Percentiles rank a stretch among this genome's conserved stretches.
phyloP scores from a whole-genome alignment of 345 rosid species.

The Pistacia atlantica region DNA sequence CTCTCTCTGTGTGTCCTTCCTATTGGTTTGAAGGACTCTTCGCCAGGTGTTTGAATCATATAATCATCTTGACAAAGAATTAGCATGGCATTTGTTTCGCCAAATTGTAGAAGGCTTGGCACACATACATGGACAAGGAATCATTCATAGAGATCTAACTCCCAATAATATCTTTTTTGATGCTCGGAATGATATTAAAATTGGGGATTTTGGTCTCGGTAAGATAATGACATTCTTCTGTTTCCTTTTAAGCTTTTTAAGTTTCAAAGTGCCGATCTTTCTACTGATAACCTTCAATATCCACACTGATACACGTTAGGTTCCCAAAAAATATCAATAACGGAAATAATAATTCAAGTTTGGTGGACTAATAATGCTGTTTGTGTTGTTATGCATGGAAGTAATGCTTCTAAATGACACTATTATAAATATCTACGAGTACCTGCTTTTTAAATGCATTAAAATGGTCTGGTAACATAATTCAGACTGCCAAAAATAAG shows the following conservation, averaged over 20 bases:
- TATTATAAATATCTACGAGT: neutral
- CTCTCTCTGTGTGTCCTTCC: slow-evolving; percentile 19
- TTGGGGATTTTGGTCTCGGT: slow-evolving; percentile 99
- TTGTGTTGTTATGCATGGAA: neutral
- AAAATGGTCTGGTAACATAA: neutral
- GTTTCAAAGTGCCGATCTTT: neutral
- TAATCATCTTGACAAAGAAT: slow-evolving; percentile 75
- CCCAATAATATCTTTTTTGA: slow-evolving; percentile 95
- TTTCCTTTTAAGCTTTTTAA: neutral
- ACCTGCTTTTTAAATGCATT: neutral
- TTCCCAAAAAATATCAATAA: neutral
- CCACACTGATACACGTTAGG: neutral
- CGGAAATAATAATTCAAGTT: neutral
- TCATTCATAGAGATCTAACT: slow-evolving; percentile 95
- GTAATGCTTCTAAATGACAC: neutral
- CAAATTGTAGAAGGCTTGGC: slow-evolving; percentile 97
- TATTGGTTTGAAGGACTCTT: slow-evolving; percentile 67
- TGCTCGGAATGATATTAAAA: slow-evolving; percentile 91
- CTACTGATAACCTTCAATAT: no score
- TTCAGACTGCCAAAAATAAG: neutral
- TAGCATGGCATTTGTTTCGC: slow-evolving; percentile 84
- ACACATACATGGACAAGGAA: slow-evolving; percentile 97
- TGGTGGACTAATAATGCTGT: neutral
- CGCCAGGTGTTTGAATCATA: slow-evolving; percentile 86
- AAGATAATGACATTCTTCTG: slow-evolving; percentile 31